Evolutionary conservation across 257 asterid species (phyloP).

Genomic region (Solanum lycopersicoides): DNA sequence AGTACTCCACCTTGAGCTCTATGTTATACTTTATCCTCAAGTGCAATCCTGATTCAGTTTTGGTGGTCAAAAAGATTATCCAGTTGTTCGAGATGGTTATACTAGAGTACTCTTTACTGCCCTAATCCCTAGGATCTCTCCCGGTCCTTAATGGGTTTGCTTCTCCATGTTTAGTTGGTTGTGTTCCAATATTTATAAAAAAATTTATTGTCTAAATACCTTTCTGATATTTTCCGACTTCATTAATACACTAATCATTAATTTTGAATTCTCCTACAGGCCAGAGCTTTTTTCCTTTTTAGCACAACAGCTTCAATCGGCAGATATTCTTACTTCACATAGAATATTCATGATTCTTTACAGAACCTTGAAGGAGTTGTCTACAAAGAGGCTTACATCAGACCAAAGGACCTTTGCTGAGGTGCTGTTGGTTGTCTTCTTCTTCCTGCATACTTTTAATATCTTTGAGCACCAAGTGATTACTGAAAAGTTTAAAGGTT

Average conservation of each 20-base stretch:
- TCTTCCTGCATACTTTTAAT: neutral
- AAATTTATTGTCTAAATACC: neutral
- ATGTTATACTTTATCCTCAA: neutral
- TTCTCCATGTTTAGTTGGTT: constrained; percentile 1
- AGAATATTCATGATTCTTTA: constrained; percentile 86
- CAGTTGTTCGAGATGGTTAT: neutral
- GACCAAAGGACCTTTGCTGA: constrained; percentile 87
- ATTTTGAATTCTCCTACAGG: constrained; percentile 46
- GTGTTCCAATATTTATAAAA: neutral
- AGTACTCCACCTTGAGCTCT: neutral
- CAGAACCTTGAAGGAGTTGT: constrained; percentile 88
- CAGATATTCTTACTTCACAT: constrained; percentile 81
- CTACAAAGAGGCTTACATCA: constrained; percentile 75
- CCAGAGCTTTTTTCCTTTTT: constrained; percentile 81
- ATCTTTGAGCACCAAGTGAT: neutral
- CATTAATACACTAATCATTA: neutral
- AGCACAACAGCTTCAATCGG: constrained; percentile 82
- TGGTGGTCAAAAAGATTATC: neutral
- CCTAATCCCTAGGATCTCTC: neutral
- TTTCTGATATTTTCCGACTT: neutral
- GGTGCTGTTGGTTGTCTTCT: constrained; percentile 32
- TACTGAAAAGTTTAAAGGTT: neutral
- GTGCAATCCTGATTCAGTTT: neutral
- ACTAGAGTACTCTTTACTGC: neutral
- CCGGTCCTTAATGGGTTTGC: neutral